A percentile compares a stretch with the other conserved stretches of the same genome.
These are phyloP conservation scores for Pythium dissimile DNA, from an alignment of 352 stramenopile species.

Conservation along the genomic window DNA sequence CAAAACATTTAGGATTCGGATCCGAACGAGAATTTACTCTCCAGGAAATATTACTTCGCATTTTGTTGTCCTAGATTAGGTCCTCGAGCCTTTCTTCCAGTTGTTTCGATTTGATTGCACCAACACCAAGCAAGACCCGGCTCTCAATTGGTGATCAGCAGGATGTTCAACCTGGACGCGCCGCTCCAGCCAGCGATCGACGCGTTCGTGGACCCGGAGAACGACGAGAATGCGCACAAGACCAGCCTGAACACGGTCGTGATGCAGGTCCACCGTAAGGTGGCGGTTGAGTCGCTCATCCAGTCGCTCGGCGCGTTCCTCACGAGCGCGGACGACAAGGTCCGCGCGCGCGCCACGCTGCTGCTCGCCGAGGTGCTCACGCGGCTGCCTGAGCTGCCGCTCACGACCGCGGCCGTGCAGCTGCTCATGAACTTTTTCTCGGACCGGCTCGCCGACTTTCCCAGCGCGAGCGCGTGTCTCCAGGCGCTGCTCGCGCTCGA, in stretches of 20 bases:
- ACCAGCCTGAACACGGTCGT: constrained; percentile 86
- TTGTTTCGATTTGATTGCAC: not conserved
- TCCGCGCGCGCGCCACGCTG: constrained; percentile 72
- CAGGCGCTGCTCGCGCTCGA: constrained; percentile 73
- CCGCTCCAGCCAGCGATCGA: constrained; percentile 82
- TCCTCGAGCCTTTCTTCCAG: not conserved
- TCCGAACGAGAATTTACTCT: no score
- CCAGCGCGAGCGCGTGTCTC: constrained; percentile 75
- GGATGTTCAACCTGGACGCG: constrained; percentile 84
- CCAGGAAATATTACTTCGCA: no score
- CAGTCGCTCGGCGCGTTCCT: constrained; percentile 67
- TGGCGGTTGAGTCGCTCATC: constrained; percentile 78
- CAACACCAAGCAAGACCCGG: no score
- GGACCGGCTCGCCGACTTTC: constrained; percentile 79
- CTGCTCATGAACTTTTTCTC: constrained; percentile 84
- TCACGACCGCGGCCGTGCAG: constrained; percentile 63
- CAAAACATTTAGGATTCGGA: not conserved
- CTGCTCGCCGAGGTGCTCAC: constrained; percentile 86
- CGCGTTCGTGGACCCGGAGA: constrained; percentile 83
- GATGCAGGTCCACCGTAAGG: constrained; percentile 81
- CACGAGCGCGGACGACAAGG: constrained; percentile 76
- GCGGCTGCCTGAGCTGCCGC: constrained; percentile 81
- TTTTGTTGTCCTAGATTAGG: constrained; percentile 8
- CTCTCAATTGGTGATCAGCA: no score
- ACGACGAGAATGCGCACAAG: constrained; percentile 80